A percentile compares a stretch with the other conserved stretches of the same genome.
Conservation (phyloP, 2,329 filamentous ascomycete genomes). For the Ceratocystis cacaofunesta region DNA sequence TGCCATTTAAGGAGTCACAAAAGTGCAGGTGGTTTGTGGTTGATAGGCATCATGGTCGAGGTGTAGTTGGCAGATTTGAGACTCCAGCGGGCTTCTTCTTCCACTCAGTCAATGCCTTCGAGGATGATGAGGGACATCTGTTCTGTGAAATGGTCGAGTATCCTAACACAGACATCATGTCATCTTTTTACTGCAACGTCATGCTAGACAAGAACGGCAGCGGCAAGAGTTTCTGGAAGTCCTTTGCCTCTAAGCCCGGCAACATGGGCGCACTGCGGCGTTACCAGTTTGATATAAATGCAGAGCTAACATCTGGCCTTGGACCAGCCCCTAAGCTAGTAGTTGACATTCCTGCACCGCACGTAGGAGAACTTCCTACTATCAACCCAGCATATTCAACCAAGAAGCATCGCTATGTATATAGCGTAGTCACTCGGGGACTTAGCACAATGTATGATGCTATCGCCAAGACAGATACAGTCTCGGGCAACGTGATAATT, state of each 20-base stretch:
- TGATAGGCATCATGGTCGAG: conserved; percentile 46
- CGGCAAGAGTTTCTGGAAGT: conserved; percentile 30
- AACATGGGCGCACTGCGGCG: conserved; percentile 28
- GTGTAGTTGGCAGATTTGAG: conserved; percentile 54
- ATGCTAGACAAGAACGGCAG: conserved; percentile 39
- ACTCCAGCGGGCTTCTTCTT: conserved; percentile 62
- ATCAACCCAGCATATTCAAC: conserved; percentile 45
- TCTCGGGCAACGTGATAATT: conserved; percentile 34
- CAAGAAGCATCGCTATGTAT: conserved; percentile 44
- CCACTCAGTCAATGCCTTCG: conserved; percentile 64
- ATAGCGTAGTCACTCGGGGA: conserved; percentile 41
- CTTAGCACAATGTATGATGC: conserved; percentile 46
- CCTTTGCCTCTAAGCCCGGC: conserved; percentile 26
- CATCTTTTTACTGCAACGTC: conserved; percentile 55
- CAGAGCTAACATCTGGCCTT: conserved; percentile 16
- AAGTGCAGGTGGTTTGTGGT: conserved; percentile 59
- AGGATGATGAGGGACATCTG: conserved; percentile 41
- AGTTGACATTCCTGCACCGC: conserved; percentile 35
- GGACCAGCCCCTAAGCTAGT: conserved; percentile 21
- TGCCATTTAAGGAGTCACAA: conserved; percentile 41
- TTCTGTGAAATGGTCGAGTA: conserved; percentile 53
- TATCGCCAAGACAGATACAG: conserved; percentile 49
- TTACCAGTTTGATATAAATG: conserved; percentile 28
- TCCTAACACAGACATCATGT: conserved; percentile 48
- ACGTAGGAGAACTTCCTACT: conserved; percentile 48